These are phyloP conservation scores for Zygotorulaspora danielsina DNA, from an alignment of 805 yeast species.

Conservation along the genomic window DNA sequence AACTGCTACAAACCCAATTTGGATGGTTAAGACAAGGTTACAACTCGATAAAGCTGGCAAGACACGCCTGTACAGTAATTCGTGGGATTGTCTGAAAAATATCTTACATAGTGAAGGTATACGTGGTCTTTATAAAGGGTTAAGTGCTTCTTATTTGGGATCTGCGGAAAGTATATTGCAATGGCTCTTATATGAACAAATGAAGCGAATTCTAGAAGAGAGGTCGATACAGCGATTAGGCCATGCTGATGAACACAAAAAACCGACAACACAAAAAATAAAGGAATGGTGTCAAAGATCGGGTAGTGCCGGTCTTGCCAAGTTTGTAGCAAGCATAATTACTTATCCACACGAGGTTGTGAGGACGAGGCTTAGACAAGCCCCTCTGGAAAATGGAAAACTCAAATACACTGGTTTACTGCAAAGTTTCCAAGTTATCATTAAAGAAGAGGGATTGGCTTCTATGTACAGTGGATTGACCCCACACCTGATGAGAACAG, in stretches of 20 bases:
- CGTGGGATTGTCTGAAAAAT: conserved; percentile 75
- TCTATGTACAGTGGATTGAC: conserved; percentile 98
- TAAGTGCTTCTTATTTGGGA: conserved; percentile 91
- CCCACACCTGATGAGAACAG: conserved; percentile 93
- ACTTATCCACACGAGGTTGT: conserved; percentile 98
- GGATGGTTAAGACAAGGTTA: conserved; percentile 92
- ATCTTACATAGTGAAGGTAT: conserved; percentile 76
- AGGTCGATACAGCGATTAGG: conserved; percentile 39
- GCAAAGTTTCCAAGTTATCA: conserved; percentile 79
- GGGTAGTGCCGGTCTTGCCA: conserved; percentile 97
- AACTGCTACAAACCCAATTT: conserved; percentile 95
- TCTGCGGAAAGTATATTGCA: conserved; percentile 89
- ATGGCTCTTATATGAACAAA: conserved; percentile 95
- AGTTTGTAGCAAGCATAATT: conserved; percentile 83
- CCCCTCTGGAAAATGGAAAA: conserved; percentile 74
- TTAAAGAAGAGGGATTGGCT: conserved; percentile 86
- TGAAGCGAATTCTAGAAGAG: conserved; percentile 68
- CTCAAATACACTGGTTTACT: conserved; percentile 86
- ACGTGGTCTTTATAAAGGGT: conserved; percentile 77
- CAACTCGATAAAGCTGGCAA: conserved; percentile 77
- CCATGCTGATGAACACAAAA: conserved; percentile 34
- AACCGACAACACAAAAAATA: conserved; percentile 53
- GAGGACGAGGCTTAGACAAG: conserved; percentile 91
- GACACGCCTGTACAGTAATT: conserved; percentile 65
- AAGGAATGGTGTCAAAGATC: conserved; percentile 93